Base-by-base conservation (phyloP, 805 yeast species). In the Starmerella potacharoeniae region DNA sequence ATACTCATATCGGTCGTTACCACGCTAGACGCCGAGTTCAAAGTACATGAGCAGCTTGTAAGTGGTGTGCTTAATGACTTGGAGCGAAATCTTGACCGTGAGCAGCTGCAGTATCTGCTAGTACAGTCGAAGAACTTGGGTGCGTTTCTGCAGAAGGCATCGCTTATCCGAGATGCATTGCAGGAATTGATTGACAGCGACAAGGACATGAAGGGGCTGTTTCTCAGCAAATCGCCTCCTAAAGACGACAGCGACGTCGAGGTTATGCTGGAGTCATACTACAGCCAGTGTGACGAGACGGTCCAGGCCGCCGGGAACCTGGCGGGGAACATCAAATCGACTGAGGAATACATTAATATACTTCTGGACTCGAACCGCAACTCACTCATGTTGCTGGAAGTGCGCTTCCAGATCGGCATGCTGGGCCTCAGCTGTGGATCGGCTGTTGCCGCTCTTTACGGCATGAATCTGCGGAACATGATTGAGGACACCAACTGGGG, bases 301-400 rank as follows among this genome's bases (percentile, higher is more conserved):
- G 97, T 91, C 2, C 97, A 93, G 67, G 85, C 86, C 3, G 84
- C 84, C 22, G 93, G 84, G 59, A 85, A 79, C 60, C 71, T 86
- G 39, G 77, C 81, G 35, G 78, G 85, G n/a, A 90, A 91, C 66
- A 91, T 93, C 53, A 80, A 80, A 59, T 86, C 95, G 22, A 90
- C 97, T 0, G 97, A 93, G 68, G 98, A 93, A 68, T 89, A 93
- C 64, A 89, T 90, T 57, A 89, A 89, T 64, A 90, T 93, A 60
- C 84, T 93, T 29, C 71, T 93, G 56, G 99, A 93, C 67, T 84
- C 97, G 1, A 91, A 93, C 68, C 78, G 99, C 69, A 93, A 93
- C 69, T 88, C 91, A 61, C 75, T 93, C 57, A 89, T 93, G 96
- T 68, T 89, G 33, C 73, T 93, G 41, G 95, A 95, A 3, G 73